Evolutionary conservation across 306 rosid genomes (phyloP).

Genomic region (Coriaria nepalensis): DNA sequence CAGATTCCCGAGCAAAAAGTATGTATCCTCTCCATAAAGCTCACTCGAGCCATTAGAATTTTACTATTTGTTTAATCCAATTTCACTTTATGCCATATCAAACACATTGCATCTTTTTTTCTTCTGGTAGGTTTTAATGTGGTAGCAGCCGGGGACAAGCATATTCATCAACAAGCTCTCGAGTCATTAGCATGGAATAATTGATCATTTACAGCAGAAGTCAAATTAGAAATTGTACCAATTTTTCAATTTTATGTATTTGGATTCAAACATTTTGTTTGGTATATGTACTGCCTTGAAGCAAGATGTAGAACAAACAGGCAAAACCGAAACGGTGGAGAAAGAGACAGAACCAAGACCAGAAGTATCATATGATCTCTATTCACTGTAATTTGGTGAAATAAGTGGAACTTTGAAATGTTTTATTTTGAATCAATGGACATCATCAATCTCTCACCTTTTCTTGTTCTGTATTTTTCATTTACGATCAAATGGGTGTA

Average conservation of each 20-base stretch:
- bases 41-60: neutral
- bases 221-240: neutral
- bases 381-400: too few species aligned
- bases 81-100: neutral
- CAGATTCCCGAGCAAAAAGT: conserved; percentile 52
- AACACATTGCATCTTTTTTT: neutral
- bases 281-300: too few species aligned
- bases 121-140: conserved; percentile 58
- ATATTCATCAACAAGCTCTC: conserved; percentile 61
- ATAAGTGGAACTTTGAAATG: too few species aligned
- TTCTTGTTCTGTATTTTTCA: too few species aligned
- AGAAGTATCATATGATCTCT: too few species aligned
- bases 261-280: neutral
- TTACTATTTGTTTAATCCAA: neutral
- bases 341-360: too few species aligned
- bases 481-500: too few species aligned
- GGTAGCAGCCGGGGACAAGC: conserved; percentile 78
- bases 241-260: neutral
- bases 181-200: conserved; percentile 49
- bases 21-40: conserved; percentile 6
- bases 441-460: too few species aligned
- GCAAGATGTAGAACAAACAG: too few species aligned
- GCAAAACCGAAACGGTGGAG: too few species aligned
- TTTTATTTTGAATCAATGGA: too few species aligned
- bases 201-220: conserved; percentile 18